Base-by-base conservation (phyloP, 1,284 basidiomycete genomes). In the Albatrellus sp. region DNA sequence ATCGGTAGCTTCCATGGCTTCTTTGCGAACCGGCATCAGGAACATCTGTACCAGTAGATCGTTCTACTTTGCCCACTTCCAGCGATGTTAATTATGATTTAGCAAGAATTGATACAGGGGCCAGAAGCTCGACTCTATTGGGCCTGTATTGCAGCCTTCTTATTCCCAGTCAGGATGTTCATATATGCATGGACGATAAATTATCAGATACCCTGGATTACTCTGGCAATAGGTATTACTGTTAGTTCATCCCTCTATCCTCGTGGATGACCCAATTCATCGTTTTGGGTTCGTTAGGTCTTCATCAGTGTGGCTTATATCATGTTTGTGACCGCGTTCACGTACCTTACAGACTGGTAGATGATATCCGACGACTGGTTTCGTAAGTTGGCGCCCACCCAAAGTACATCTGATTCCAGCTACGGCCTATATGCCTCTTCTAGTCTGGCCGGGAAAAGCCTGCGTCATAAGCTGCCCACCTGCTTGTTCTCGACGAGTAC, bases 371-470 rank as follows among this genome's bases (percentile, higher is more conserved):
- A n/a, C 5, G 31, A 29, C 7, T n/a, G n/a, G n/a, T 24, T n/a
- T 24, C 7, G 24, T 24, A 24, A 24, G n/a, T n/a, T n/a, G n/a
- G 3, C 7, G 24, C 24, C 7, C 24, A 24, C 7, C 24, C 24
- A 24, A 24, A 24, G 7, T 3, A 7, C 24, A 24, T 24, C 24
- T 24, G 24, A 7, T 24, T 24, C 12, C 4, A 80, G 78, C 53
- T 83, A 84, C 48, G 79, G 79, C 1, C 70, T 76, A 1, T 89
- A 78, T 49, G 86, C 85, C 4, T 84, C 80, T 0, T 85, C 80
- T 1, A 85, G 85, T 1, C 62, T 87, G 14, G 85, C 86, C 0
- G 86, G 80, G 0, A 85, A 88, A 60, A 81, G 77, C 55, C 63
- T 88, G 34, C 74, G 70, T 49, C 70, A 83, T 75, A 62, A 53